phyloP scores from a whole-genome alignment of 2,329 filamentous ascomycete species.

The Arthrinium puccinioides region DNA sequence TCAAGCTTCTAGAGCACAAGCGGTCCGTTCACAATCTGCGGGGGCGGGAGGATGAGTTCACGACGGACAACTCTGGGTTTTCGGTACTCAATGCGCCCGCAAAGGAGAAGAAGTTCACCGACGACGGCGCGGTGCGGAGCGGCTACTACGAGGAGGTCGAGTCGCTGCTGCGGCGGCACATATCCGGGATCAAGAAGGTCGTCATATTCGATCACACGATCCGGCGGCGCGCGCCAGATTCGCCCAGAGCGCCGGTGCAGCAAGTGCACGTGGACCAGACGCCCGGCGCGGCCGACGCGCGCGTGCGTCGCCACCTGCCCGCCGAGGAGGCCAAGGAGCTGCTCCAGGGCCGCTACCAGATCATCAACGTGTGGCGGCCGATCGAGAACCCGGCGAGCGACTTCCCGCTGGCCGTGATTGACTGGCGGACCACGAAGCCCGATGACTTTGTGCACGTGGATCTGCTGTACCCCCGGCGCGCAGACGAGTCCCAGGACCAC shows the following conservation, averaged over 20 bases:
- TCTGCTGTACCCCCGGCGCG: conserved; percentile 51
- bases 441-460: conserved; percentile 54
- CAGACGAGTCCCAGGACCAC: conserved; percentile 2
- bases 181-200: conserved; percentile 51
- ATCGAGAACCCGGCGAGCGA: conserved; percentile 56
- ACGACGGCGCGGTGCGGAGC: conserved; percentile 45
- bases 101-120: conserved; percentile 44
- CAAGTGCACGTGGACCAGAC: conserved; percentile 70
- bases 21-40: conserved; percentile 48
- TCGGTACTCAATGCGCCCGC: conserved; percentile 45
- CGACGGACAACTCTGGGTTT: conserved; percentile 52
- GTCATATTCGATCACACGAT: conserved; percentile 70
- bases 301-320: conserved; percentile 55
- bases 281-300: conserved; percentile 49
- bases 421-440: conserved; percentile 53
- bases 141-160: conserved; percentile 59
- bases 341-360: conserved; percentile 51
- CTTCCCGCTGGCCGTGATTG: conserved; percentile 57
- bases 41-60: conserved; percentile 40
- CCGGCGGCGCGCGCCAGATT: conserved; percentile 42
- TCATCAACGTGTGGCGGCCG: conserved; percentile 67
- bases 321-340: conserved; percentile 47
- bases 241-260: conserved; percentile 58
- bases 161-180: conserved; percentile 42
- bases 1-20: conserved; percentile 34